Evolutionary conservation across 106 monocot genomes (phyloP).

Genomic region (Iris macrosiphon): DNA sequence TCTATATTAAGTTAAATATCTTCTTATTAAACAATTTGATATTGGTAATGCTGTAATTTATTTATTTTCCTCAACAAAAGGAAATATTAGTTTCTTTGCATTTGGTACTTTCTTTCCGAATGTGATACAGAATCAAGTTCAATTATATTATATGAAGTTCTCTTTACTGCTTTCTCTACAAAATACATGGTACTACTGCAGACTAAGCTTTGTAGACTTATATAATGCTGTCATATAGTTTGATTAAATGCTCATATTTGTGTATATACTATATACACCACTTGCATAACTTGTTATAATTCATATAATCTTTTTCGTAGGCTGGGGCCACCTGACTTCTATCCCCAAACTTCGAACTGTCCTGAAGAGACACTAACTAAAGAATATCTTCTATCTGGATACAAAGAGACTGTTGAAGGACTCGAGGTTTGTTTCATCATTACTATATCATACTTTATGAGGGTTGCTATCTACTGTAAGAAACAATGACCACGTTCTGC

Average conservation of each 20-base stretch:
- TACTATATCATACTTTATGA: not conserved
- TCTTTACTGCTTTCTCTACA: no score
- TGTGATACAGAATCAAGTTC: not conserved
- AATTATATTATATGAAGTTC: not conserved
- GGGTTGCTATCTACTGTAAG: no score
- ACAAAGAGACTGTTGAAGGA: constrained; percentile 96
- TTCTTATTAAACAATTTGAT: not conserved
- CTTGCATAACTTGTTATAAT: no score
- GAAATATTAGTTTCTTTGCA: not conserved
- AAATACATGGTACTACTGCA: no score
- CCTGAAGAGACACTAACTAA: constrained; percentile 86
- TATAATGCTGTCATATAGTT: no score
- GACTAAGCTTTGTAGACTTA: no score
- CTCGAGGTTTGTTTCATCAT: constrained; percentile 64
- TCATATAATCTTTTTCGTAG: constrained; percentile 33
- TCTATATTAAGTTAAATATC: not conserved
- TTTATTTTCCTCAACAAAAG: no score
- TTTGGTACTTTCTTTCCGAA: not conserved
- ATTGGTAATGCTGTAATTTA: no score
- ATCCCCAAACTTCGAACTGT: constrained; percentile 84
- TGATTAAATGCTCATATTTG: no score
- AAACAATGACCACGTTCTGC: no score
- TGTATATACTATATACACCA: no score
- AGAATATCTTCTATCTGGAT: constrained; percentile 88
- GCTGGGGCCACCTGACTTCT: constrained; percentile 91